phyloP scores from a whole-genome alignment of 2,329 filamentous ascomycete species.

The Pestalotiopsis sp. region DNA sequence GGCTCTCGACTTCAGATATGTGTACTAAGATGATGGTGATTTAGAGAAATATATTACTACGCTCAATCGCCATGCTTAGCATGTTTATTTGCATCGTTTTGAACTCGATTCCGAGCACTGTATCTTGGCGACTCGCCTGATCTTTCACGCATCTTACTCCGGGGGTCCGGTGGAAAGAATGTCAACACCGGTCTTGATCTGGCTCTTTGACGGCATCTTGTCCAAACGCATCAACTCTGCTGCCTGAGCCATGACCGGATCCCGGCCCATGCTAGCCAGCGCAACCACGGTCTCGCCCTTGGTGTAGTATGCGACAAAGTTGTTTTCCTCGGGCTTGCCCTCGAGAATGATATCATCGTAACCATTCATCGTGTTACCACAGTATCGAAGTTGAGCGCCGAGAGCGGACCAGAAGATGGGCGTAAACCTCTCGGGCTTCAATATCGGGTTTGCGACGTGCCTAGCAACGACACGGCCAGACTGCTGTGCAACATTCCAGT shows the following conservation, averaged over 20 bases:
- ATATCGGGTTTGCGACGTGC: constrained; percentile 70
- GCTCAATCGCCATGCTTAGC: background rate
- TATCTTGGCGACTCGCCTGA: background rate
- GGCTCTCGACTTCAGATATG: background rate
- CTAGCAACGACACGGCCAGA: constrained; percentile 78
- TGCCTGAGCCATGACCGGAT: constrained; percentile 82
- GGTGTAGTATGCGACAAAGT: constrained; percentile 89
- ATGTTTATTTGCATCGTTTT: background rate
- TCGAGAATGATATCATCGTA: constrained; percentile 86
- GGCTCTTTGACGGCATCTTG: constrained; percentile 81
- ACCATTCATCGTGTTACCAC: constrained; percentile 80
- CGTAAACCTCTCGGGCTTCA: constrained; percentile 73
- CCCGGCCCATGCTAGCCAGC: constrained; percentile 86
- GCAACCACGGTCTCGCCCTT: constrained; percentile 87
- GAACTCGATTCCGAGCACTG: background rate
- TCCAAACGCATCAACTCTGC: constrained; percentile 83
- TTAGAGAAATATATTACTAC: background rate
- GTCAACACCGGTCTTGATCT: constrained; percentile 68
- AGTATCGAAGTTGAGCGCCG: constrained; percentile 88
- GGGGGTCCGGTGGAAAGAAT: constrained; percentile 46
- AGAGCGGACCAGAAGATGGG: constrained; percentile 97
- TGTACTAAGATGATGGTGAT: background rate
- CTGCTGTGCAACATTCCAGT: constrained; percentile 98
- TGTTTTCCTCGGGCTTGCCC: constrained; percentile 75
- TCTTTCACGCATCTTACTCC: constrained; percentile 21